These are phyloP conservation scores for Trypanosoma avium DNA, from an alignment of 208 protist species.

Conservation along the genomic window DNA sequence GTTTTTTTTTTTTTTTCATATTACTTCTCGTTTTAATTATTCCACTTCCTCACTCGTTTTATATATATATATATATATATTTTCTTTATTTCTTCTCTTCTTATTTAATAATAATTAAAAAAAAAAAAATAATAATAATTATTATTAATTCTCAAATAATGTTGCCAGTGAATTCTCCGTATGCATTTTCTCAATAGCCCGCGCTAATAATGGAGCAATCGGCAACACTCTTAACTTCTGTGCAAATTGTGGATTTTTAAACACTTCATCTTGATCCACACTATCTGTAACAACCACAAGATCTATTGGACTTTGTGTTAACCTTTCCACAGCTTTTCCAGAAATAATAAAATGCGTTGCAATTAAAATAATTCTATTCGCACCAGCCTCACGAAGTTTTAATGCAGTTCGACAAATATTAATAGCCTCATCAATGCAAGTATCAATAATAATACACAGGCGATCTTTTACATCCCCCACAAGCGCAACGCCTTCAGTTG, in stretches of 20 bases:
- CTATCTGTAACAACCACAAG: slow-evolving; percentile 82
- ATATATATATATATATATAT: not conserved
- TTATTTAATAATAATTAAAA: not conserved
- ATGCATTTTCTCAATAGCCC: slow-evolving; percentile 86
- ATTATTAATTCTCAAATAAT: slow-evolving; percentile 44
- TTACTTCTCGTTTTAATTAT: not conserved
- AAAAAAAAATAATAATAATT: slow-evolving; percentile 5
- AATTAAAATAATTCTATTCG: slow-evolving; percentile 63
- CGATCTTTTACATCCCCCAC: slow-evolving; percentile 74
- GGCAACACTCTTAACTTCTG: slow-evolving; percentile 82
- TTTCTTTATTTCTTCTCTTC: not conserved
- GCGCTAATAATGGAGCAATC: slow-evolving; percentile 78
- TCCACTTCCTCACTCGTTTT: not conserved
- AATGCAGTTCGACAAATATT: slow-evolving; percentile 59
- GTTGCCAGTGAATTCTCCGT: slow-evolving; percentile 76
- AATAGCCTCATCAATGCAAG: slow-evolving; percentile 75
- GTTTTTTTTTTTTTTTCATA: not conserved
- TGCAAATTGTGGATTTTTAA: slow-evolving; percentile 68
- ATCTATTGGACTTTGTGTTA: slow-evolving; percentile 77
- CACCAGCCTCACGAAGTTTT: slow-evolving; percentile 56
- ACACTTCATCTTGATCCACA: slow-evolving; percentile 72
- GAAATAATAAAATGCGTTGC: slow-evolving; percentile 82
- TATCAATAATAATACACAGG: slow-evolving; percentile 82
- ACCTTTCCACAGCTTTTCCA: slow-evolving; percentile 51
- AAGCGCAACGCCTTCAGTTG: slow-evolving; percentile 46